phyloP scores from a whole-genome alignment of 345 rosid species.

The Mercurialis annua region DNA sequence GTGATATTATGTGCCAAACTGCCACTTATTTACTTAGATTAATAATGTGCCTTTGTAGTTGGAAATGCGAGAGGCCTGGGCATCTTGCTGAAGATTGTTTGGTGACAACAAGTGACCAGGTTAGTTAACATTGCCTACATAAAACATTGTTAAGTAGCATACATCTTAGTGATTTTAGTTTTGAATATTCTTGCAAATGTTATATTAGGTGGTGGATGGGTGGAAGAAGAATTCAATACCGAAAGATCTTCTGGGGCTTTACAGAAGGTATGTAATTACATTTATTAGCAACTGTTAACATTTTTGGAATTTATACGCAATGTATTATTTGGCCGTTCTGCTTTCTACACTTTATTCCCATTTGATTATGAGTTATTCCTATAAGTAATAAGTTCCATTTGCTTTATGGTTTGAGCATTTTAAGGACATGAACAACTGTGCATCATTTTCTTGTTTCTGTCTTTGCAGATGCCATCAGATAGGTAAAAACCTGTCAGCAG shows the following conservation, averaged over 20 bases:
- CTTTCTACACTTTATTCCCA: background rate
- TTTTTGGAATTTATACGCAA: slow-evolving; percentile 33
- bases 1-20: background rate
- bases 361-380: background rate
- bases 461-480: slow-evolving; percentile 58
- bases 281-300: background rate
- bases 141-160: background rate
- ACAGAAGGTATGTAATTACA: slow-evolving; percentile 46
- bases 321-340: background rate
- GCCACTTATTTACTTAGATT: background rate
- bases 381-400: background rate
- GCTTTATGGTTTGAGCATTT: background rate
- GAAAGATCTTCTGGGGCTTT: slow-evolving; percentile 52
- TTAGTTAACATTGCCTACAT: slow-evolving; percentile 16
- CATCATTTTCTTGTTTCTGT: slow-evolving; percentile 11
- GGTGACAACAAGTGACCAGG: slow-evolving; percentile 38
- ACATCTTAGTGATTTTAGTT: background rate
- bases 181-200: background rate
- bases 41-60: slow-evolving; percentile 31
- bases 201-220: slow-evolving; percentile 27
- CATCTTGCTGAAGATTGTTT: slow-evolving; percentile 73
- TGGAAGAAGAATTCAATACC: slow-evolving; percentile 37
- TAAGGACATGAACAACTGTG: background rate
- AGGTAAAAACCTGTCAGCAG: slow-evolving; percentile 36
- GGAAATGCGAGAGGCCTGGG: slow-evolving; percentile 69